Percentiles rank a stretch among this genome's conserved stretches.
Evolutionary conservation across 192 early-diverging fungal species (phyloP).

Genomic region (Endogone sp.): DNA sequence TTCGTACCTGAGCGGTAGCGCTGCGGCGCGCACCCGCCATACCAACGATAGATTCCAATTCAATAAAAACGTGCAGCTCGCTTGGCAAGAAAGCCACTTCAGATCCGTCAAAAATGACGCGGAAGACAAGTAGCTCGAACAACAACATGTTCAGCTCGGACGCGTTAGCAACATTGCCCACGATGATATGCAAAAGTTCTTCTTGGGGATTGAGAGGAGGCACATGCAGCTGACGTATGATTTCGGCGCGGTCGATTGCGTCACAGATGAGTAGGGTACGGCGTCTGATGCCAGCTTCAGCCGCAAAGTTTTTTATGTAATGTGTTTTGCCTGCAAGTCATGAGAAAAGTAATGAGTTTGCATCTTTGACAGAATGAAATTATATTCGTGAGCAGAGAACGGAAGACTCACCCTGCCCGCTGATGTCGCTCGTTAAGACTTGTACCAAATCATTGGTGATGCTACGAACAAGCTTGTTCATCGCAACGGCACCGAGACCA

Average conservation of each 20-base stretch:
- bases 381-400: neutral
- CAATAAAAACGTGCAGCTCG: conserved; percentile 7
- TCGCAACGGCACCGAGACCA: neutral
- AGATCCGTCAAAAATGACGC: neutral
- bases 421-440: neutral
- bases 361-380: neutral
- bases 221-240: neutral
- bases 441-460: neutral
- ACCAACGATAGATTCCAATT: conserved; percentile 10
- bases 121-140: neutral
- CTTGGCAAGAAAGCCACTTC: neutral
- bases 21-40: neutral
- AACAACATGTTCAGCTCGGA: neutral
- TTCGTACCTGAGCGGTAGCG: neutral
- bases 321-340: neutral
- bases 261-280: neutral
- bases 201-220: neutral
- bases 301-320: neutral
- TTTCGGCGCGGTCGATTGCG: neutral
- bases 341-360: neutral
- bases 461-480: neutral
- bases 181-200: neutral
- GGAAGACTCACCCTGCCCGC: neutral
- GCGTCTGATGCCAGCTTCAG: neutral
- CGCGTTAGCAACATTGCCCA: neutral